Base-by-base conservation (phyloP, 306 rosid species). In the Prunus davidiana region DNA sequence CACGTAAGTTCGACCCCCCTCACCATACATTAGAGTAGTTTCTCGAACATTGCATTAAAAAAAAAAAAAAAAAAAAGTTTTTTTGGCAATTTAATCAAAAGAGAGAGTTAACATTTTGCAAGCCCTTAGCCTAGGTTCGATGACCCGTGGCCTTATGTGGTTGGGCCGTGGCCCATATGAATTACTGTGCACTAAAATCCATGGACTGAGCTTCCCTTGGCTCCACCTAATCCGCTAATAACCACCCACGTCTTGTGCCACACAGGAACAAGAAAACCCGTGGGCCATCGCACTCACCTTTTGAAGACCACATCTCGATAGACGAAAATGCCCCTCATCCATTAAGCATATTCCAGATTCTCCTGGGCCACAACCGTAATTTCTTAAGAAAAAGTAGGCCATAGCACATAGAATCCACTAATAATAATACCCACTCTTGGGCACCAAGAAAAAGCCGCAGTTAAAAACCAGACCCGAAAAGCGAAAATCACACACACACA, bases 141-240 rank as follows among this genome's bases (percentile, higher is more conserved):
- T 11, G 52, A 47, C 16, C 52, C 1, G 52, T 47, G 52, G 52
- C 4, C 3, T 47, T 47, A 47, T 11, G 52, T 13, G 14, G 4
- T 9, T 47, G 52, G 16, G 52, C 52, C 0, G 16, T 47, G 20
- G 58, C 58, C 20, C 58, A 18, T 49, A 49, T 49, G 58, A 20
- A 56, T 18, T 16, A 5, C 2, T 2, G 56, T 55, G 18, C 0
- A 34, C 25, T 2, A 6, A 47, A 61, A 6, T 11, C 49, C 60
- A 24, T 28, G 60, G 69, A 74, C 60, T 62, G 14, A 2, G 60
- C 69, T 61, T 47, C 2, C 47, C 69, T 19, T 0, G 78, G 69
- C 69, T 74, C 78, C 78, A 62, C 61, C 78, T 19, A 74, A 74
- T 74, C 78, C 69, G 61, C 47, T 46, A 12, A 27, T 12, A 11